Conservation (phyloP, 2,329 filamentous ascomycete genomes). For the Fulvia fulva region DNA sequence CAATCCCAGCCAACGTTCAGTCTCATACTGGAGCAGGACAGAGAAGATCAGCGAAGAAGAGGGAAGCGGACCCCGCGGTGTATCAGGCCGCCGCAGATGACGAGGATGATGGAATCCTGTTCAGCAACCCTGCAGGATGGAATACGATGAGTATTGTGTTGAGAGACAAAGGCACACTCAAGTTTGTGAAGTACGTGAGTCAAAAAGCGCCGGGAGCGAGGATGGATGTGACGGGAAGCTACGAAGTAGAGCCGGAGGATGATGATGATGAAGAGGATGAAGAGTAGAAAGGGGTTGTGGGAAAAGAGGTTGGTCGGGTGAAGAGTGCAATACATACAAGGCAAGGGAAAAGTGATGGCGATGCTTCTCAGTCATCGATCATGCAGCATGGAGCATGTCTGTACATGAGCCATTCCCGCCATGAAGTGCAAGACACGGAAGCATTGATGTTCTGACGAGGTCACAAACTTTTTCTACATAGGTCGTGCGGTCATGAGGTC, state of each 20-base stretch:
- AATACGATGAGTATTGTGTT: slow-evolving; percentile 89
- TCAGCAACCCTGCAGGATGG: slow-evolving; percentile 70
- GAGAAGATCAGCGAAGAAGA: slow-evolving; percentile 36
- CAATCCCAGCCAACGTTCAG: slow-evolving; percentile 32
- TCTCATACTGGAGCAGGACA: slow-evolving; percentile 46
- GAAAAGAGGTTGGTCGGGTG: too few species aligned
- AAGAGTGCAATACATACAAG: background rate
- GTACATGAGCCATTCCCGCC: too few species aligned
- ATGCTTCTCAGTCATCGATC: too few species aligned
- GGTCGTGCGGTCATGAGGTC: too few species aligned
- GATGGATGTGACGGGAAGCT: slow-evolving; percentile 82
- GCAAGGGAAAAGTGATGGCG: too few species aligned
- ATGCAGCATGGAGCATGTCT: too few species aligned
- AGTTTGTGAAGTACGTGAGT: slow-evolving; percentile 96
- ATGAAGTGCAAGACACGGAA: too few species aligned
- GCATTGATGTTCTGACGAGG: too few species aligned
- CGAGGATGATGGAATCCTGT: slow-evolving; percentile 72
- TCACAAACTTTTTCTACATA: too few species aligned
- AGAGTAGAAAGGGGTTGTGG: too few species aligned
- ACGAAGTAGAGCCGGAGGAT: slow-evolving; percentile 55
- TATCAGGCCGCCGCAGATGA: slow-evolving; percentile 65
- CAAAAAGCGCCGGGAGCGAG: slow-evolving; percentile 76
- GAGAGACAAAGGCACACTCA: slow-evolving; percentile 77
- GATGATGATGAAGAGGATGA: slow-evolving; percentile 48
- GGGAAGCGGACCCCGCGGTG: slow-evolving; percentile 68